Base-by-base conservation (phyloP, 2,329 filamentous ascomycete species). In the Hypoxylon sp. region DNA sequence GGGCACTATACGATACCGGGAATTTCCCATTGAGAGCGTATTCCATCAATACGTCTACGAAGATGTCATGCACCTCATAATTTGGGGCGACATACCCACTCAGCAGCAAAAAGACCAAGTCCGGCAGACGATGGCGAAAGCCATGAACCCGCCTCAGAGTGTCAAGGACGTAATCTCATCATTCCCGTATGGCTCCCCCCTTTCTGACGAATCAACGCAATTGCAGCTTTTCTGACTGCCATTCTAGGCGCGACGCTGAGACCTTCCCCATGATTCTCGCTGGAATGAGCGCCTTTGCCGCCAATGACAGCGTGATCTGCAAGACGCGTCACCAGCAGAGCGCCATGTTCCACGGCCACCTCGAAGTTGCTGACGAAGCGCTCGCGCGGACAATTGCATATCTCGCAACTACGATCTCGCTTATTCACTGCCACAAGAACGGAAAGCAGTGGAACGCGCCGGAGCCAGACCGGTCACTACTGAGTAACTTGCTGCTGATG, bases 401-500 rank as follows among this genome's bases (percentile, higher is more conserved):
- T 24, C 69, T 77, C 8, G 78, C 78, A 29, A 73, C 76, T n/a
- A 75, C 79, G 4, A 77, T 77, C n/a, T 78, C 79, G 0, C 74
- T 81, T 19, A 75, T 77, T 10, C 79, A 81, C 75, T 79, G 82
- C 65, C 81, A 83, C 67, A 77, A 79, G 33, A 77, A 77, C 53
- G 76, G 76, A n/a, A 74, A 71, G 11, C 61, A 74, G 4, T 81
- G 84, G 71, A 78, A 74, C 13, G 71, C 74, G 0, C 77, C 81
- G 1, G 73, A 78, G 6, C 51, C 73, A 0, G 70, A 77, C 4
- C 74, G 67, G 2, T 76, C 75, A 0, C 81, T 81, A 59, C 75
- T 81, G 11, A 80, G 83, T 19, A 86, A 86, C 64, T 67, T 85
- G 9, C 76, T 86, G n/a, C 74, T 74, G 14, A 85, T 85, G 83